A percentile compares a stretch with the other conserved stretches of the same genome.
These are phyloP conservation scores for Bacterosira constricta DNA, from an alignment of 108 stramenopile genomes.

Conservation along the genomic window DNA sequence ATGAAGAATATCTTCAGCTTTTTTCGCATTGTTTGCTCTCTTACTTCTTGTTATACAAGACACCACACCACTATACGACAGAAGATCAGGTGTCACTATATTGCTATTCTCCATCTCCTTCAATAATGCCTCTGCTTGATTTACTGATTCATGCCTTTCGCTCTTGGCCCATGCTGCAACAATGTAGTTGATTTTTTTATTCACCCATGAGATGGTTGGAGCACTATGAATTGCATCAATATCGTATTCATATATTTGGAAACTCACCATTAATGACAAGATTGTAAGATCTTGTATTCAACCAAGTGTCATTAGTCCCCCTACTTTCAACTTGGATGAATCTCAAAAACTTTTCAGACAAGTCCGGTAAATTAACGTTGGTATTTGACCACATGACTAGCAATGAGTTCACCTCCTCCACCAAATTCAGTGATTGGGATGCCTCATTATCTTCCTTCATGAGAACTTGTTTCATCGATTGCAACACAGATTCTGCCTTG, in stretches of 20 bases:
- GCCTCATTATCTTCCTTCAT: conserved; percentile 4
- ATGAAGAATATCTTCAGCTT: conserved; percentile 5
- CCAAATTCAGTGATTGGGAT: background rate
- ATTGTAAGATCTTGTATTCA: conserved; percentile 22
- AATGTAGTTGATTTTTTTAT: background rate
- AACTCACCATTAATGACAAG: conserved; percentile 29
- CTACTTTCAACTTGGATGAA: conserved; percentile 15
- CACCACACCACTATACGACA: conserved; percentile 25
- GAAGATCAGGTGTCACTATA: conserved; percentile 13
- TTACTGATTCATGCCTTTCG: conserved; percentile 9
- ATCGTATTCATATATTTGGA: background rate
- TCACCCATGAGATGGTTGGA: background rate
- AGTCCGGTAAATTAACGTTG: conserved; percentile 8
- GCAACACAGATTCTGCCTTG: conserved; percentile 24
- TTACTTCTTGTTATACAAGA: conserved; percentile 24
- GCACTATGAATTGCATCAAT: too few species aligned
- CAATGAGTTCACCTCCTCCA: conserved; percentile 17
- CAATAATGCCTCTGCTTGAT: conserved; percentile 10
- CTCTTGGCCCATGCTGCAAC: conserved; percentile 27
- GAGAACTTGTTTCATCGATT: conserved; percentile 28
- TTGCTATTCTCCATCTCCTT: conserved; percentile 15
- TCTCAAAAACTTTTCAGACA: conserved; percentile 18
- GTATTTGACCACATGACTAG: conserved; percentile 22
- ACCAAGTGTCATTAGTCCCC: background rate
- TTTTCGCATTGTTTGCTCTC: background rate